Evolutionary conservation across 2,329 filamentous ascomycete species (phyloP), one percentile per base, ranked within the genome.

Genomic region (Fusarium foetens): DNA sequence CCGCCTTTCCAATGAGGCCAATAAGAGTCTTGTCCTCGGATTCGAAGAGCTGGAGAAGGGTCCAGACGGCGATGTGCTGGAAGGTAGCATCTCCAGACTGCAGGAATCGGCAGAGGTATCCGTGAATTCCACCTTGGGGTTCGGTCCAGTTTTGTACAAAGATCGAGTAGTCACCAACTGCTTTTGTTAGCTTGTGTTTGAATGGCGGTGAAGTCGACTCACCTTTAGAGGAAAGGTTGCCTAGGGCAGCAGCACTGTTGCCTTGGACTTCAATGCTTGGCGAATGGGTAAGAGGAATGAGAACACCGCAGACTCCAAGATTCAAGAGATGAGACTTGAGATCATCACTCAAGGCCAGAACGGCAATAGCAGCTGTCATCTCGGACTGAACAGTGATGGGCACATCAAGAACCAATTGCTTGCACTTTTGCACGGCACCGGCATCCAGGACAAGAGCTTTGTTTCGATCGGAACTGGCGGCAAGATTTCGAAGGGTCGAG

Each of bases 41-140:
- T 83, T 99, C 96, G 55, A 99, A 91, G 6, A 99, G 88, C 80
- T 99, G 96, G 7, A 99, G 88, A 52, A 99, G 84, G 3, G 96
- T 99, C 96, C 96, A 99, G 71, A 98, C 97, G 55, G 96, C 96
- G 79, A 99, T 99, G 80, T 99, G 96, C 83, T 99, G 96, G 86
- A 99, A 99, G 0, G 96, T 99, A 2, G 96, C 91, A 79, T 99
- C 96, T 43, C 95, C 95, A 72, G 94, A 98, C 48, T 93, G 93
- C 23, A 99, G 87, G 86, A 99, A 99, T 60, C 95, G 91, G 76
- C 91, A 93, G 39, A 99, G 88, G 79, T 99, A 99, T 59, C 96
- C 96, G 79, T 98, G 95, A 68, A 99, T 97, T 49, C 96, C 96
- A 49, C 94, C 96, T 69, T 94, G 93, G 4, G 96, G 96, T 77